Percentiles rank a stretch among this genome's conserved stretches.
Conservation (phyloP, 148 eudicot species). For the Selenicereus undatus region DNA sequence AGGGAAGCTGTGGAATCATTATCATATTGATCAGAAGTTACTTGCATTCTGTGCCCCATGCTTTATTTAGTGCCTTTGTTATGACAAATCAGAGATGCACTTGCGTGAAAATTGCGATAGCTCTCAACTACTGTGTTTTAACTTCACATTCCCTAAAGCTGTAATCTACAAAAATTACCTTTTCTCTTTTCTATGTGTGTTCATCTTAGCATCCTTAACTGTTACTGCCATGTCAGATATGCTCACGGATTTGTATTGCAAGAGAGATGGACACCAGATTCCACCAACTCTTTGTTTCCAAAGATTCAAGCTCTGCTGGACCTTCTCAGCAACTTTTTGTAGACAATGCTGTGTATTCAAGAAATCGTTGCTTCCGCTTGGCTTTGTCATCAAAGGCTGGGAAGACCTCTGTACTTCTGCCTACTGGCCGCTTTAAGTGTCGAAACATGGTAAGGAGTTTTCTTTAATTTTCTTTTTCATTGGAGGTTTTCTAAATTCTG, state of each 20-base stretch:
- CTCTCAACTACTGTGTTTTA: not conserved
- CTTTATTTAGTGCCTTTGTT: not conserved
- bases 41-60: not conserved
- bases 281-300: slow-evolving; percentile 58
- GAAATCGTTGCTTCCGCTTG: slow-evolving; percentile 94
- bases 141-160: not conserved
- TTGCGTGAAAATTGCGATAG: not conserved
- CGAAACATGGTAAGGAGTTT: slow-evolving; percentile 58
- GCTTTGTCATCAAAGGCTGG: slow-evolving; percentile 96
- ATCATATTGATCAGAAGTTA: slow-evolving; percentile 13
- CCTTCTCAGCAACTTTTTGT: slow-evolving; percentile 61
- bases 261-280: slow-evolving; percentile 54
- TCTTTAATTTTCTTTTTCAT: slow-evolving; percentile 10
- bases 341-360: slow-evolving; percentile 92
- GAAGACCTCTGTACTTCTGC: slow-evolving; percentile 75
- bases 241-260: slow-evolving; percentile 53
- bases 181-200: too few species aligned
- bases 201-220: not conserved
- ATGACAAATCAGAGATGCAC: not conserved
- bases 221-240: slow-evolving; percentile 48
- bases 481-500: not conserved
- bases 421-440: slow-evolving; percentile 86
- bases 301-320: slow-evolving; percentile 58
- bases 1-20: not conserved
- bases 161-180: slow-evolving; percentile 6